A percentile compares a stretch with the other conserved stretches of the same genome.
Evolutionary conservation across 768 basidiomycete species (phyloP).

Genomic region (Panus rudis): DNA sequence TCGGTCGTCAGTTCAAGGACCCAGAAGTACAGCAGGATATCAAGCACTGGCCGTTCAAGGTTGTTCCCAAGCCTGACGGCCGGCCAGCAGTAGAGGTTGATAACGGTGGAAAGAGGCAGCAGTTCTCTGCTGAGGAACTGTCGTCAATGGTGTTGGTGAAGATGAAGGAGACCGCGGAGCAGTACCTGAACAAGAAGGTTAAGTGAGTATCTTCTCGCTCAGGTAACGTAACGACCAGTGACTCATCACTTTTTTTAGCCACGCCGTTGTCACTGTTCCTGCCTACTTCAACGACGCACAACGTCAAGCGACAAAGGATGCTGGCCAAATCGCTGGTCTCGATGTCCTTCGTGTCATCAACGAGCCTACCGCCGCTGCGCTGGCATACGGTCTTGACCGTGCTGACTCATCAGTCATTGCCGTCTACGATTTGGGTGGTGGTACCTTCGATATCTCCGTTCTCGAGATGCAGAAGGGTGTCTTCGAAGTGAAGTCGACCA

Average conservation of each 20-base stretch:
- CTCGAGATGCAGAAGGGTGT: conserved; percentile 99
- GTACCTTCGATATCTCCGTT: conserved; percentile 99
- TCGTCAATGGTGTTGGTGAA: conserved; percentile 86
- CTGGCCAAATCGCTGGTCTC: conserved; percentile 94
- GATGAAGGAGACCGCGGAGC: conserved; percentile 95
- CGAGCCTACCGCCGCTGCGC: conserved; percentile 96
- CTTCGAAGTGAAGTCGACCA: conserved; percentile 99
- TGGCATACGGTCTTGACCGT: conserved; percentile 95
- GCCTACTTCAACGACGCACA: conserved; percentile 99
- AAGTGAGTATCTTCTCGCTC: conserved; percentile 54
- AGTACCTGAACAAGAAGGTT: conserved; percentile 77
- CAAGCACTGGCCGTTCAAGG: conserved; percentile 82
- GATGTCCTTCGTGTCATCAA: conserved; percentile 98
- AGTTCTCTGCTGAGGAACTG: conserved; percentile 74
- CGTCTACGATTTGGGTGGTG: conserved; percentile 97
- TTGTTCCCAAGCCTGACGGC: conserved; percentile 66
- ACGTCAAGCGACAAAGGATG: conserved; percentile 97
- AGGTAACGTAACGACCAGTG: no score
- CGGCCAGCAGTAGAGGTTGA: conserved; percentile 82
- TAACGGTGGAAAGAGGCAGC: conserved; percentile 75
- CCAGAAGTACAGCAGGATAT: conserved; percentile 90
- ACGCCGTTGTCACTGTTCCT: conserved; percentile 91
- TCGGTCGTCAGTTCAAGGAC: conserved; percentile 91
- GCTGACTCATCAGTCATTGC: conserved; percentile 80
- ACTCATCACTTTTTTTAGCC: conserved; percentile 32